A percentile compares a stretch with the other conserved stretches of the same genome.
phyloP scores from a whole-genome alignment of 2,329 filamentous ascomycete genomes.

The Acrodontium crateriforme region DNA sequence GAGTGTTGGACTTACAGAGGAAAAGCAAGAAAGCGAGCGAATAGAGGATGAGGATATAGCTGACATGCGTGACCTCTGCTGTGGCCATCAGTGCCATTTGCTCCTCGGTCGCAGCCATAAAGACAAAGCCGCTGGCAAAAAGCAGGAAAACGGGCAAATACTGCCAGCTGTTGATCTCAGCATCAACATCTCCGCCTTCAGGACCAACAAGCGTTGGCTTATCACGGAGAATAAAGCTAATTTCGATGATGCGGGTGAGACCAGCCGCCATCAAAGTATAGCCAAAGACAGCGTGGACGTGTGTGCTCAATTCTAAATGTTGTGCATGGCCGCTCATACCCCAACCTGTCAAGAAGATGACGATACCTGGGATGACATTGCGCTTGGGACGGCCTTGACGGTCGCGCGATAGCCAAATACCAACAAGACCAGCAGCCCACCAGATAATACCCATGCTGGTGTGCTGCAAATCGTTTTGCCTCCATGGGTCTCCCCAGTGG shows the following conservation, averaged over 20 bases:
- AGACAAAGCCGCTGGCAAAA: conserved; percentile 84
- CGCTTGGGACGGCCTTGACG: conserved; percentile 75
- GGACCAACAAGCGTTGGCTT: conserved; percentile 28
- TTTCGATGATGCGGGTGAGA: conserved; percentile 71
- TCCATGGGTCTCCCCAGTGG: conserved; percentile 81
- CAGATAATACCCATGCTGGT: conserved; percentile 99
- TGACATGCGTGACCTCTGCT: conserved; percentile 71
- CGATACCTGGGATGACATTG: conserved; percentile 84
- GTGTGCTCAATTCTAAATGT: conserved; percentile 66
- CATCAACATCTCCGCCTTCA: conserved; percentile 18
- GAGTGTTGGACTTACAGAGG: conserved; percentile 47
- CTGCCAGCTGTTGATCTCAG: conserved; percentile 38
- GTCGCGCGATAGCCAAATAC: conserved; percentile 80
- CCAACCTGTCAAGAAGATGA: conserved; percentile 86
- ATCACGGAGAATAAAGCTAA: conserved; percentile 75
- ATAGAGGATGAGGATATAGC: conserved; percentile 84
- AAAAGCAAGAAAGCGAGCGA: conserved; percentile 83
- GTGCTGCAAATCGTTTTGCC: conserved; percentile 88
- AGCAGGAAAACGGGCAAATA: conserved; percentile 42
- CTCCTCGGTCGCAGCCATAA: conserved; percentile 95
- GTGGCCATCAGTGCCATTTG: conserved; percentile 70
- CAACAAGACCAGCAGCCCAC: conserved; percentile 88
- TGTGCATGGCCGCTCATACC: conserved; percentile 91
- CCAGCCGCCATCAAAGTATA: conserved; percentile 92
- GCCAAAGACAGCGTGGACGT: conserved; percentile 79